Percentiles rank a stretch among this genome's conserved stretches.
Evolutionary conservation across 257 asterid species (phyloP).

Genomic region (Coffea canephora): DNA sequence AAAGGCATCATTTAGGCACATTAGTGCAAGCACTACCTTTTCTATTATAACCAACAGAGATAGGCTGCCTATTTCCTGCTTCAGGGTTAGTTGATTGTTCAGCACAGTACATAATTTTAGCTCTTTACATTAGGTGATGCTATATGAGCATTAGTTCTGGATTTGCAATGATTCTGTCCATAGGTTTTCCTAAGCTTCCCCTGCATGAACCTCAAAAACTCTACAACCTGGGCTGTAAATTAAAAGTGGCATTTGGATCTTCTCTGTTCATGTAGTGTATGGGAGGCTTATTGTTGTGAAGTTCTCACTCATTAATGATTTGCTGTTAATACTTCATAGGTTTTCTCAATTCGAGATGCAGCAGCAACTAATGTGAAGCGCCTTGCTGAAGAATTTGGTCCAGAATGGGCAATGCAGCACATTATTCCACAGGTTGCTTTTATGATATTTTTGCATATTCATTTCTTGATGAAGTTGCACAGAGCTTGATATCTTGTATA

Average conservation of each 20-base stretch:
- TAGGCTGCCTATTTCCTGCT: neutral
- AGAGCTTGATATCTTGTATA: neutral
- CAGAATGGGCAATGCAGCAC: slow-evolving; percentile 67
- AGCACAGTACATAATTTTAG: neutral
- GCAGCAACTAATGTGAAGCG: slow-evolving; percentile 60
- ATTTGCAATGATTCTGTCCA: slow-evolving; percentile 53
- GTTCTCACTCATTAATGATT: too few species aligned
- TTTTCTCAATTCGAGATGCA: slow-evolving; percentile 57
- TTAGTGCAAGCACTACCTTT: neutral
- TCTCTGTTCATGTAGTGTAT: neutral
- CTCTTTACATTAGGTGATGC: neutral
- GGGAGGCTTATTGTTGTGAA: too few species aligned
- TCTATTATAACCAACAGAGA: neutral
- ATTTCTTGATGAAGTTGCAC: neutral
- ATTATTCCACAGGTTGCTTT: slow-evolving; percentile 57
- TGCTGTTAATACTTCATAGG: slow-evolving; percentile 17
- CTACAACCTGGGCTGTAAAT: neutral
- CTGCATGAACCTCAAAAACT: slow-evolving; percentile 31
- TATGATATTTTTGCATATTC: neutral
- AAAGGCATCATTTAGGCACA: neutral
- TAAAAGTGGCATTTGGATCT: neutral
- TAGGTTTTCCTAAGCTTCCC: neutral
- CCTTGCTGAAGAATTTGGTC: slow-evolving; percentile 60
- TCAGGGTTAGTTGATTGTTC: neutral
- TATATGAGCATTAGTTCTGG: slow-evolving; percentile 42